Conservation (phyloP, 2,329 filamentous ascomycete species). For the Macroventuria anomochaeta region DNA sequence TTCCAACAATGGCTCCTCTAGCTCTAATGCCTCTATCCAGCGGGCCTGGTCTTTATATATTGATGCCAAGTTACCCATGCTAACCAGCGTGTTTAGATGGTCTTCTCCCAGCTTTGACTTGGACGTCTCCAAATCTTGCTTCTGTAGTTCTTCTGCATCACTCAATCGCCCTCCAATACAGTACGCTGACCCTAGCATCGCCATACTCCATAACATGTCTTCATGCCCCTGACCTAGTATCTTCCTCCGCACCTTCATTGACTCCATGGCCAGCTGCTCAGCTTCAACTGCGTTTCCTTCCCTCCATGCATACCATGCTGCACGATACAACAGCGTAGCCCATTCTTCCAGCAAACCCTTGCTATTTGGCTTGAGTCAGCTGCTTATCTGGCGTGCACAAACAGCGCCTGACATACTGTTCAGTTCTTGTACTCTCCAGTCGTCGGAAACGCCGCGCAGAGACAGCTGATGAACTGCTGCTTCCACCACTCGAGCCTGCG, state of each 20-base stretch:
- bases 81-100: too few species aligned
- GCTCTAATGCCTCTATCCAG: too few species aligned
- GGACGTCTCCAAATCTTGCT: too few species aligned
- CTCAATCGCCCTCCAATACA: too few species aligned
- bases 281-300: neutral
- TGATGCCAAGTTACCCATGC: too few species aligned
- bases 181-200: too few species aligned
- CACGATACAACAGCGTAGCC: slow-evolving; percentile 12
- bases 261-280: neutral
- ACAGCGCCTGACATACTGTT: slow-evolving; percentile 39
- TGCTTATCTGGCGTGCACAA: slow-evolving; percentile 36
- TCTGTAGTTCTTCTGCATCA: too few species aligned
- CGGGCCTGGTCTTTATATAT: too few species aligned
- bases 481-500: slow-evolving; percentile 38
- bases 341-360: neutral
- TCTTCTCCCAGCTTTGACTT: too few species aligned
- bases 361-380: neutral
- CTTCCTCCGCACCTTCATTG: neutral
- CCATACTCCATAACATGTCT: neutral
- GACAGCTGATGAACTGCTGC: slow-evolving; percentile 34
- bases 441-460: slow-evolving; percentile 35
- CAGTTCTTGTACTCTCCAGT: slow-evolving; percentile 40
- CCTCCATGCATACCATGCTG: slow-evolving; percentile 7
- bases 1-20: too few species aligned
- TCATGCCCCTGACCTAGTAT: neutral